A percentile compares a stretch with the other conserved stretches of the same genome.
These are phyloP conservation scores for Paracorniculantispora psalliotae DNA, from an alignment of 2,329 filamentous ascomycete genomes.

Conservation along the genomic window DNA sequence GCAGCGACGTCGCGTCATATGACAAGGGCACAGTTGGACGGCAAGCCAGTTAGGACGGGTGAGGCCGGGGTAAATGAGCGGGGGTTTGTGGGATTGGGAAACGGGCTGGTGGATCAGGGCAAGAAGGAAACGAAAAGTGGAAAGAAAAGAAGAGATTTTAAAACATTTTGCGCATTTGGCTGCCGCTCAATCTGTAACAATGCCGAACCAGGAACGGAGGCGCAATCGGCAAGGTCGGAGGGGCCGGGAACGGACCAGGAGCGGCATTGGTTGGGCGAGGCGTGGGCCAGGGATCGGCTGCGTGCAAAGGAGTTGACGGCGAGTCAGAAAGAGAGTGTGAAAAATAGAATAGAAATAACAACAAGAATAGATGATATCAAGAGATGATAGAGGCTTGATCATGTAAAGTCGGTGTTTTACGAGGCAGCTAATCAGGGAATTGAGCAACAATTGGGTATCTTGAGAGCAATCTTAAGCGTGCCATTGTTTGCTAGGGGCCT, in stretches of 20 bases:
- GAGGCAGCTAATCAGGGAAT: not conserved
- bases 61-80: too few relatives aligned
- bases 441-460: not conserved
- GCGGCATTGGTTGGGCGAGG: not conserved
- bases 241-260: not conserved
- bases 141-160: not conserved
- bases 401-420: too few relatives aligned
- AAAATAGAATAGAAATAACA: too few relatives aligned
- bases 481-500: not conserved
- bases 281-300: too few relatives aligned
- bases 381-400: too few relatives aligned
- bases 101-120: not conserved
- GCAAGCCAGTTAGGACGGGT: too few relatives aligned
- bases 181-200: not conserved
- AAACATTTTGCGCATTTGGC: not conserved
- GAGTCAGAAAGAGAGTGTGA: too few relatives aligned
- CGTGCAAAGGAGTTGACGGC: too few relatives aligned
- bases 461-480: not conserved
- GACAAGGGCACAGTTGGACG: too few relatives aligned
- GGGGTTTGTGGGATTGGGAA: too few relatives aligned
- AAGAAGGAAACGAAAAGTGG: not conserved
- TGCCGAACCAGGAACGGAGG: not conserved
- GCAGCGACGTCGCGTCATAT: too few relatives aligned
- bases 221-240: not conserved
- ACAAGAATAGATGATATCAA: too few relatives aligned